Evolutionary conservation across 2,329 filamentous ascomycete species (phyloP).

Genomic region (Verticillium isaacii): DNA sequence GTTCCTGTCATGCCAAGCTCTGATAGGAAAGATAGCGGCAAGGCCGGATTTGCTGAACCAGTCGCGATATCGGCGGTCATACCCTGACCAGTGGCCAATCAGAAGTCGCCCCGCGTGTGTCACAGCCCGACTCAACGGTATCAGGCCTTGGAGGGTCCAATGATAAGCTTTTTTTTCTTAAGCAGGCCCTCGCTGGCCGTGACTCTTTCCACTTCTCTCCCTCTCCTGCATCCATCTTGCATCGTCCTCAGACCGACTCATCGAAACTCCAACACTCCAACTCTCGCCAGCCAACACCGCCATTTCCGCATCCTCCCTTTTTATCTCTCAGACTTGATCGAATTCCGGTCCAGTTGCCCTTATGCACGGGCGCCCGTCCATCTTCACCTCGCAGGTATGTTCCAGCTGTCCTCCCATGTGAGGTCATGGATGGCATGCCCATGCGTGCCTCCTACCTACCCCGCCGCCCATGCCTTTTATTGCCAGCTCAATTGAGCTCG

Average conservation of each 20-base stretch:
- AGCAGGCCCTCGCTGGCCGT: slow-evolving; percentile 2
- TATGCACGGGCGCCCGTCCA: slow-evolving; percentile 82
- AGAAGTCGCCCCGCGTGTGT: background rate
- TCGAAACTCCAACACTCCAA: slow-evolving; percentile 1
- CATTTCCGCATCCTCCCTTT: slow-evolving; percentile 10
- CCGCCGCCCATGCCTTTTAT: slow-evolving; percentile 7
- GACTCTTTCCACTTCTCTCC: slow-evolving; percentile 8
- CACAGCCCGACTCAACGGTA: background rate
- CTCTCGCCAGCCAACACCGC: slow-evolving; percentile 6
- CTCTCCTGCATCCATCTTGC: slow-evolving; percentile 5
- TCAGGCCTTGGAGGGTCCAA: slow-evolving; percentile 7
- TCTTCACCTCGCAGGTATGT: slow-evolving; percentile 82
- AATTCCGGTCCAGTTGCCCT: slow-evolving; percentile 48
- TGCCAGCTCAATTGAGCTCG: slow-evolving; percentile 4
- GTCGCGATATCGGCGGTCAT: background rate
- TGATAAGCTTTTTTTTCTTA: slow-evolving; percentile 11
- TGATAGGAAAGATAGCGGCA: background rate
- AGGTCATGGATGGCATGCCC: background rate
- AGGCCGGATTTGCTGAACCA: background rate
- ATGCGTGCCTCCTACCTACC: background rate
- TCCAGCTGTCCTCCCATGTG: background rate
- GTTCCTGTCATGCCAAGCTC: background rate
- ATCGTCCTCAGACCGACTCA: slow-evolving; percentile 10
- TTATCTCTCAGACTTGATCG: slow-evolving; percentile 8
- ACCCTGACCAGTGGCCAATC: background rate